A percentile compares a stretch with the other conserved stretches of the same genome.
These are phyloP conservation scores for Globisporangium uncinulatum DNA, from an alignment of 352 stramenopile species.

Conservation along the genomic window DNA sequence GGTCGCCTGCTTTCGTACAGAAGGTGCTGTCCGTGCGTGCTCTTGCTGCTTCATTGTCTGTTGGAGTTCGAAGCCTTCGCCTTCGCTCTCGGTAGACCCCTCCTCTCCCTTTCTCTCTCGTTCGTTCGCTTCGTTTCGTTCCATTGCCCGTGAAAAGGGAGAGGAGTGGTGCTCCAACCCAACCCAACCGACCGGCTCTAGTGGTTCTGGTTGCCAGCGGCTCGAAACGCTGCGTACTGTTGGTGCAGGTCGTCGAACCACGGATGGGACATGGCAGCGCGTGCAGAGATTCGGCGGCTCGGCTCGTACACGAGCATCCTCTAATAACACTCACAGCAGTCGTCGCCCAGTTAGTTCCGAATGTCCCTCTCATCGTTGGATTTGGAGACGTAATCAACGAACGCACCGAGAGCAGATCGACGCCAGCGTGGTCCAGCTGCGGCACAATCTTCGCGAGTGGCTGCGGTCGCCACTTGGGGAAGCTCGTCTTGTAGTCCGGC, in stretches of 20 bases:
- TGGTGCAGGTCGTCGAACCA: constrained; percentile 81
- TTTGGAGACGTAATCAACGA: not conserved
- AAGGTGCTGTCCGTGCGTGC: too few relatives aligned
- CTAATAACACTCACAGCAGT: too few relatives aligned
- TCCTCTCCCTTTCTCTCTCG: not conserved
- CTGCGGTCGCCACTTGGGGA: constrained; percentile 96
- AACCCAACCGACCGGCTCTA: constrained; percentile 19
- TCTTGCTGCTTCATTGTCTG: not conserved
- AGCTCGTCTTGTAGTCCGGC: constrained; percentile 97
- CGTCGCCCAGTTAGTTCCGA: too few relatives aligned
- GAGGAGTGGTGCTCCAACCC: too few relatives aligned
- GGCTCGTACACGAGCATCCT: constrained; percentile 80
- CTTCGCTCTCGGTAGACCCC: too few relatives aligned
- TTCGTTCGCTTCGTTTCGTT: too few relatives aligned
- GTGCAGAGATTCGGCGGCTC: constrained; percentile 68
- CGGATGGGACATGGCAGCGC: constrained; percentile 73
- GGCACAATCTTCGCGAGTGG: constrained; percentile 86
- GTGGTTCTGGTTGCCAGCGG: constrained; percentile 31
- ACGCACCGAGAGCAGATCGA: constrained; percentile 76
- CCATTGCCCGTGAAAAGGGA: too few relatives aligned
- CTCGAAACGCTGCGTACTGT: constrained; percentile 68
- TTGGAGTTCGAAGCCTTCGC: too few relatives aligned
- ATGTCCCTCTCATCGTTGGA: too few relatives aligned
- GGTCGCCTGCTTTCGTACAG: too few relatives aligned
- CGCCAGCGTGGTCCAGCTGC: constrained; percentile 65